Conservation (phyloP, 1,284 basidiomycete species). For the Neonothopanus nambi region DNA sequence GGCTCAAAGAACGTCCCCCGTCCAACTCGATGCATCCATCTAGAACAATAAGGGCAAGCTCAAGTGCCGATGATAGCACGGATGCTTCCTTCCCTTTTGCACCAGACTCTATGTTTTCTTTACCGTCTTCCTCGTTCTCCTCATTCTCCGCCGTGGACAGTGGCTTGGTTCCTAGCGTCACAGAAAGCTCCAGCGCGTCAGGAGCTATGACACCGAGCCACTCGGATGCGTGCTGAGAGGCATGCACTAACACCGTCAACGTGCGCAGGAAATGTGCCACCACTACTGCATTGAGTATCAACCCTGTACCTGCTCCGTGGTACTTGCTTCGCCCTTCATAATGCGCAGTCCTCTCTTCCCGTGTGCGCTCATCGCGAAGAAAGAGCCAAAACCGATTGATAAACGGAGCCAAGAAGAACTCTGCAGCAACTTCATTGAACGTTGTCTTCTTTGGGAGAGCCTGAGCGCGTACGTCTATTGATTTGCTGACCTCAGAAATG, state of each 20-base stretch:
- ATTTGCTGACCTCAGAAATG: slow-evolving; percentile 43
- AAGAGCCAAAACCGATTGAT: slow-evolving; percentile 92
- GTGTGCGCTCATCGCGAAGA: slow-evolving; percentile 75
- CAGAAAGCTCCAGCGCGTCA: slow-evolving; percentile 77
- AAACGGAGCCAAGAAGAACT: slow-evolving; percentile 85
- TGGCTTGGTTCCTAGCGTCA: slow-evolving; percentile 73
- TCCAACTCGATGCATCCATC: slow-evolving; percentile 79
- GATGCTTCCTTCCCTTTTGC: slow-evolving; percentile 56
- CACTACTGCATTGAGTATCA: slow-evolving; percentile 76
- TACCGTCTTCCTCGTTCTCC: slow-evolving; percentile 39
- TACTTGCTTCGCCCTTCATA: slow-evolving; percentile 53
- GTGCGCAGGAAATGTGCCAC: slow-evolving; percentile 78
- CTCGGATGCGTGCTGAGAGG: slow-evolving; percentile 74
- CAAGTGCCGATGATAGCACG: slow-evolving; percentile 73
- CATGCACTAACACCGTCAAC: slow-evolving; percentile 80
- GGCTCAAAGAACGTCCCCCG: slow-evolving; percentile 70
- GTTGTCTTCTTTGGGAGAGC: slow-evolving; percentile 33
- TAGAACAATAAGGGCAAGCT: slow-evolving; percentile 75
- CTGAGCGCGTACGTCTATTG: neutral
- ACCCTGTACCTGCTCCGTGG: slow-evolving; percentile 73
- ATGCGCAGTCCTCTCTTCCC: slow-evolving; percentile 67
- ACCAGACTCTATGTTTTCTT: slow-evolving; percentile 21
- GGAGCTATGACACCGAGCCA: slow-evolving; percentile 83
- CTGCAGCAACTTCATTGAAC: slow-evolving; percentile 80
- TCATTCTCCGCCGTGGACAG: slow-evolving; percentile 47